Evolutionary conservation across 2,329 filamentous ascomycete genomes (phyloP).

Genomic region (Phaeosphaeriaceae sp.): DNA sequence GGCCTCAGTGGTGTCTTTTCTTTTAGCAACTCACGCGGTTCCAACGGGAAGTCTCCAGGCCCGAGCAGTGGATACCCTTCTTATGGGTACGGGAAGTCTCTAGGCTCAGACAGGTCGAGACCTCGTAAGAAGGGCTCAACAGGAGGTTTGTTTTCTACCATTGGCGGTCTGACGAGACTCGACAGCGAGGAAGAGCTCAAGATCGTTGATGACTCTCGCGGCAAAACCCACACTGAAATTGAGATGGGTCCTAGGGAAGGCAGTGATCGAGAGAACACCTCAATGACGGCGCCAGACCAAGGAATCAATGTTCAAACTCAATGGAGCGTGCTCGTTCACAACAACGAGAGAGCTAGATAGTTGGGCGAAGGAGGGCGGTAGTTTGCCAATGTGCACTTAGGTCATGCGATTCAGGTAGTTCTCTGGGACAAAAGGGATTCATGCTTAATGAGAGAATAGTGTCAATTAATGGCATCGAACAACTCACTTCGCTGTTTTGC

Average conservation of each 20-base stretch:
- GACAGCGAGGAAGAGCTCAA: conserved; percentile 24
- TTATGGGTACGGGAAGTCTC: neutral
- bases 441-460: too few relatives aligned
- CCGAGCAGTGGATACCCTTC: conserved; percentile 3
- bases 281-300: neutral
- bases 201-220: conserved; percentile 14
- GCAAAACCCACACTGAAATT: conserved; percentile 13
- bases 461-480: too few relatives aligned
- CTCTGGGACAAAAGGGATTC: too few relatives aligned
- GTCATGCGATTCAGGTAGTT: too few relatives aligned
- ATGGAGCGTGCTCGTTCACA: conserved; percentile 14
- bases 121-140: conserved; percentile 29
- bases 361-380: too few relatives aligned
- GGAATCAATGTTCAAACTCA: conserved; percentile 17
- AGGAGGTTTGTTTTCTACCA: conserved; percentile 26
- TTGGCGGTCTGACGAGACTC: conserved; percentile 18
- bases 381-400: too few relatives aligned
- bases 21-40: conserved; percentile 21
- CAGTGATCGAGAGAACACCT: conserved; percentile 4
- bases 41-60: conserved; percentile 16
- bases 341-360: neutral
- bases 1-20: conserved; percentile 28
- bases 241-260: conserved; percentile 10
- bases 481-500: too few relatives aligned
- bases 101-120: conserved; percentile 4